Percentiles rank a stretch among this genome's conserved stretches.
Conservation (phyloP, 257 asterid genomes). For the Ballota nigra region DNA sequence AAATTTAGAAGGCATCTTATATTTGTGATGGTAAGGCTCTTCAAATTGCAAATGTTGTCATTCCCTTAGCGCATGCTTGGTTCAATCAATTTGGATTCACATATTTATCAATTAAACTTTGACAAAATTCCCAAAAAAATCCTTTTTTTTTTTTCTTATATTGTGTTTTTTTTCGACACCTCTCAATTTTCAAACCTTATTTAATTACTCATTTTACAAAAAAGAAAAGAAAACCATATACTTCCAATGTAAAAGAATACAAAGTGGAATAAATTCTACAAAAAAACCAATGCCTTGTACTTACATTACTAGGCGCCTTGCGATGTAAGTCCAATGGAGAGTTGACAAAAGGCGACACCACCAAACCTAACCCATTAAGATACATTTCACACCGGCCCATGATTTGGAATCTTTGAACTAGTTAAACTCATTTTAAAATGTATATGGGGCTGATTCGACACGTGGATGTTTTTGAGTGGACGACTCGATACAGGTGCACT, state of each 20-base stretch:
- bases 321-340: background rate
- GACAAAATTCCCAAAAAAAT: background rate
- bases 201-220: background rate
- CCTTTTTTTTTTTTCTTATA: too few species aligned
- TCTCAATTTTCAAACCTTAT: background rate
- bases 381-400: background rate
- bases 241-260: background rate
- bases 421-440: too few species aligned
- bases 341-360: background rate
- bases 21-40: too few species aligned
- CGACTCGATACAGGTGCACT: background rate
- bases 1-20: too few species aligned
- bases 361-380: background rate
- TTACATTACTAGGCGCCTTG: background rate
- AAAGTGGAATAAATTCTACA: background rate
- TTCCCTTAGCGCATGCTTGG: too few species aligned
- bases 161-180: background rate
- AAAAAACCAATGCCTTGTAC: background rate
- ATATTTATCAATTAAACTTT: too few species aligned
- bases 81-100: background rate
- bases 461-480: too few species aligned
- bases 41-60: too few species aligned
- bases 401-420: background rate
- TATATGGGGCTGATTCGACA: too few species aligned
- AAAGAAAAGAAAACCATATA: background rate